phyloP scores from a whole-genome alignment of 192 early-diverging fungal genomes.

The Coemansia sp. region DNA sequence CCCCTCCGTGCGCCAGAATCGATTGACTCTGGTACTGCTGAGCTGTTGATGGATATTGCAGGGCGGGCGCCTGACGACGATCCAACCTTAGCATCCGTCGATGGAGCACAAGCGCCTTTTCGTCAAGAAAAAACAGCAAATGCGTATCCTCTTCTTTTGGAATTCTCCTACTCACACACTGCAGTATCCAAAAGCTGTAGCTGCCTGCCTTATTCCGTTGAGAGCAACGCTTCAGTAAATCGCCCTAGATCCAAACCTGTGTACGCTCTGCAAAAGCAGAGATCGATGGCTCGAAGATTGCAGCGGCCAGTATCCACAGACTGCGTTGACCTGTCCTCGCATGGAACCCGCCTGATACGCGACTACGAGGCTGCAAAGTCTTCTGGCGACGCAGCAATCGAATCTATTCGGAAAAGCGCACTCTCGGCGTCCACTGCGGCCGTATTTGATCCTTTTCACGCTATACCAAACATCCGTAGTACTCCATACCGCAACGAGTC shows the following conservation, averaged over 20 bases:
- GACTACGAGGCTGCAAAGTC: slow-evolving; percentile 29
- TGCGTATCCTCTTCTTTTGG: slow-evolving; percentile 34
- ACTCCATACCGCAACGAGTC: slow-evolving; percentile 23
- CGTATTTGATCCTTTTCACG: slow-evolving; percentile 40
- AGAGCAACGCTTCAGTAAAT: neutral
- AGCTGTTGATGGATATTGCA: slow-evolving; percentile 49
- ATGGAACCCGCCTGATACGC: slow-evolving; percentile 3
- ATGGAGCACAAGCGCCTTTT: slow-evolving; percentile 30
- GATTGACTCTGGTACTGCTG: slow-evolving; percentile 30
- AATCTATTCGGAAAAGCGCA: slow-evolving; percentile 29
- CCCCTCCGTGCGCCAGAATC: slow-evolving; percentile 17
- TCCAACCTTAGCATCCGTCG: slow-evolving; percentile 32
- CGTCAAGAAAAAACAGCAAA: slow-evolving; percentile 42
- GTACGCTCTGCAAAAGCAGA: slow-evolving; percentile 8
- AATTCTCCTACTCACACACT: slow-evolving; percentile 14
- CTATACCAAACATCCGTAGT: slow-evolving; percentile 28
- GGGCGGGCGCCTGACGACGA: slow-evolving; percentile 40
- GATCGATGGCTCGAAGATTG: slow-evolving; percentile 5
- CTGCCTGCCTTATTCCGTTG: neutral
- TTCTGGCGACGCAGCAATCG: slow-evolving; percentile 40
- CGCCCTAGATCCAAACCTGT: neutral
- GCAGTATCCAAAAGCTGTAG: neutral
- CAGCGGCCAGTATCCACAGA: slow-evolving; percentile 3
- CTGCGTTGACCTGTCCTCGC: neutral
- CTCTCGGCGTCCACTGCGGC: slow-evolving; percentile 6